phyloP scores from a whole-genome alignment of 2,329 filamentous ascomycete genomes.

The Pestalotiopsis fici region DNA sequence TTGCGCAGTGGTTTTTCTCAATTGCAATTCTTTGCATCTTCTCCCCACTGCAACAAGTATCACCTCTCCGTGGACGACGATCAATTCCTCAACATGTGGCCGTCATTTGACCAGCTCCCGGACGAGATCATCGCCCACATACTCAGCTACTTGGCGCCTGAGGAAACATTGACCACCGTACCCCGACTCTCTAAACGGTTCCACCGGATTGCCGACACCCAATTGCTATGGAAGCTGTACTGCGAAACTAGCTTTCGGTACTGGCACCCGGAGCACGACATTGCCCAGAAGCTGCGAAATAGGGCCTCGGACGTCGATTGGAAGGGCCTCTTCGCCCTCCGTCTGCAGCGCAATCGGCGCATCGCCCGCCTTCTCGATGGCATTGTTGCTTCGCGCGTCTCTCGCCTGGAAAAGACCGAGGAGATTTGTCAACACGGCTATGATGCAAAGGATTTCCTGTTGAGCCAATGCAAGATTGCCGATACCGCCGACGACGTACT shows the following conservation, averaged over 20 bases:
- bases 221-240: constrained; percentile 77
- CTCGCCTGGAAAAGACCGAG: constrained; percentile 70
- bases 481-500: constrained; percentile 71
- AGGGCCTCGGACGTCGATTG: constrained; percentile 66
- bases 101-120: constrained; percentile 57
- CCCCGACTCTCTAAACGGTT: constrained; percentile 64
- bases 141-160: constrained; percentile 62
- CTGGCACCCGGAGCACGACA: constrained; percentile 71
- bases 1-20: neutral
- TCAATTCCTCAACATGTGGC: neutral
- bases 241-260: constrained; percentile 70
- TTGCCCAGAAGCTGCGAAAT: constrained; percentile 55
- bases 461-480: constrained; percentile 62
- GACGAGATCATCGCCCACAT: constrained; percentile 86
- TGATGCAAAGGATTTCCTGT: constrained; percentile 83
- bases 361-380: constrained; percentile 61
- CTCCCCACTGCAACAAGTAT: neutral
- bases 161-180: constrained; percentile 50
- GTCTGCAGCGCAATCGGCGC: constrained; percentile 52
- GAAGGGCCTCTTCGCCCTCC: constrained; percentile 67
- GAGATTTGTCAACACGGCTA: constrained; percentile 74
- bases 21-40: neutral
- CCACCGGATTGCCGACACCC: constrained; percentile 66
- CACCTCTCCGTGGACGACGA: neutral
- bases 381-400: constrained; percentile 70